phyloP scores from a whole-genome alignment of 495 filamentous ascomycete genomes.

The Talaromyces borbonicus region DNA sequence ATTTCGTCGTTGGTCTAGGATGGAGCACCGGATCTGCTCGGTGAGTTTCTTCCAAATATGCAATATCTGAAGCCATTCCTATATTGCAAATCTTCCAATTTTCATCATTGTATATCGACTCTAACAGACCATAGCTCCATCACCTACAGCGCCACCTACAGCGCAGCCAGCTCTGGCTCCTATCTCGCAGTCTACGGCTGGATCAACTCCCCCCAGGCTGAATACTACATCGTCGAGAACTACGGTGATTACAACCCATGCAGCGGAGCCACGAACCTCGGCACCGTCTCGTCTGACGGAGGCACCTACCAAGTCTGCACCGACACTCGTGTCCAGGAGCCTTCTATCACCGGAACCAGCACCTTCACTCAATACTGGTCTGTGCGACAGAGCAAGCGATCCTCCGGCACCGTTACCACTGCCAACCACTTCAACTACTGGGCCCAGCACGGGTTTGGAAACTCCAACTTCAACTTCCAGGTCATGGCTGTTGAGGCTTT shows the following conservation, averaged over 20 bases:
- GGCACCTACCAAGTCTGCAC: conserved; percentile 56
- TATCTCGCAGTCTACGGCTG: conserved; percentile 56
- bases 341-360: conserved; percentile 46
- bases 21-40: conserved; percentile 44
- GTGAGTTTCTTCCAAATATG: conserved; percentile 16
- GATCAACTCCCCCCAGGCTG: conserved; percentile 50
- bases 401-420: conserved; percentile 41
- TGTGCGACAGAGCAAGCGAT: conserved; percentile 45
- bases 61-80: too few species aligned
- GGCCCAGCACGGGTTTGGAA: conserved; percentile 15
- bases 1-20: conserved; percentile 55
- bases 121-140: conserved; percentile 30
- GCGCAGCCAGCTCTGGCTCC: conserved; percentile 35
- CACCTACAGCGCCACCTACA: conserved; percentile 45
- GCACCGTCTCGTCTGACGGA: conserved; percentile 49
- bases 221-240: conserved; percentile 56
- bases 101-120: background rate
- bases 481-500: background rate
- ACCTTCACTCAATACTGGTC: conserved; percentile 58
- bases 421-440: conserved; percentile 57
- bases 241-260: conserved; percentile 43
- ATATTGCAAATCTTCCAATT: too few species aligned
- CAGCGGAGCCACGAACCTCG: conserved; percentile 30
- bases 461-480: background rate
- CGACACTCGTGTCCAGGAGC: conserved; percentile 47